Base-by-base conservation (phyloP, 2,329 filamentous ascomycete species). In the Ascochyta viciae-villosae region DNA sequence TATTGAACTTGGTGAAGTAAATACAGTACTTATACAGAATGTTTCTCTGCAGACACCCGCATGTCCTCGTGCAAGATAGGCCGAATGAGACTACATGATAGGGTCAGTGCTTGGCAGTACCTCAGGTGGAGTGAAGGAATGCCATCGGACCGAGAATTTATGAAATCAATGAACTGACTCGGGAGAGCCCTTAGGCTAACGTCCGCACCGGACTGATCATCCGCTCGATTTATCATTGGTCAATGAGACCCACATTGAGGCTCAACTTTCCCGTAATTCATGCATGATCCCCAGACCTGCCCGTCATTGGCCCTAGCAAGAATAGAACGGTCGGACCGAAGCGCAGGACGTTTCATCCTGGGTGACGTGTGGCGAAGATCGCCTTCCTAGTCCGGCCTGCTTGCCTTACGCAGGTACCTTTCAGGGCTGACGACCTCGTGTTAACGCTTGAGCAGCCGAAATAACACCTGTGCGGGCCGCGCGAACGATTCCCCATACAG, bases 401-500 rank as follows among this genome's bases (percentile, higher is more conserved):
- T 15, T 26, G 22, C 40, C 37, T 12, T 35, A 41, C 33, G 19
- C 13, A 8, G 24, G 22, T 37, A 27, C 13, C 34, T n/a, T 10
- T n/a, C 13, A 50, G 6, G 29, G 46, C 31, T 47, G 24, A 42
- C 3, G 26, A 38, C 13, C 42, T 47, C 42, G 53, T 56, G 22
- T 48, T 35, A 19, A 27, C 37, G 38, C 45, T 13, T 51, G 43
- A 56, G 51, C 9, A 47, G 24, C 53, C 53, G 53, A 56, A 56
- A 51, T 56, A 42, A 56, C 53, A 51, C 47, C 47, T 33, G 49
- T 53, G 53, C 44, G 22, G 38, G 22, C 41, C 48, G 42, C 42
- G 45, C 39, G 49, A 57, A 49, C 43, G 29, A 16, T 50, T 39
- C 60, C 44, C 6, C 1, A n/a, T 51, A 16, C n/a, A 43, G 44